Base-by-base conservation (phyloP, 345 rosid species). In the Boechera divaricarpa region DNA sequence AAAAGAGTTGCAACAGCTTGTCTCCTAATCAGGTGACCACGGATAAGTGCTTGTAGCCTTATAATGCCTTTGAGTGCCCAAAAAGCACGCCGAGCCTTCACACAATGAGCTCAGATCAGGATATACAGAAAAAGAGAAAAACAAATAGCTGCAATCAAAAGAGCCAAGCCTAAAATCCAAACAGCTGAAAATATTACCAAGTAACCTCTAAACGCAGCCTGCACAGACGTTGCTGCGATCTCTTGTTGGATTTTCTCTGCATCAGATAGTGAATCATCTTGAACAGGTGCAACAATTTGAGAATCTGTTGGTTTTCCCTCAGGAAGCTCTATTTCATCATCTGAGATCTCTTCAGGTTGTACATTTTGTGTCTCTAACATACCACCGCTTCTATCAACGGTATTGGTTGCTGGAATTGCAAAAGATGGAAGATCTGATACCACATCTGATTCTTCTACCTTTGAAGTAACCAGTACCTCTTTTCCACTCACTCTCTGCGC, bases 31-130 rank as follows among this genome's bases (percentile, higher is more conserved):
- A 95, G 84, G 77, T 95, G 98, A 59, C 99, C 99, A 73, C 98
- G 97, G 71, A 92, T 89, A 68, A 89, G 88, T 41, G 98, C 98
- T 85, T 95, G 99, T 69, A 95, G 88, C 90, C 97, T 90, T 80
- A 95, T 88, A 76, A 95, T 95, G 68, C 98, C 99, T 89, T 87
- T 95, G 79, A 95, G 97, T 38, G 97, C 92, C 57, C 85, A 82
- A 77, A 91, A 95, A 62, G 99, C 99, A 64, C 98, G 84, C 2
- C 98, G 99, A 63, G 98, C 99, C 99, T 94, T 83, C 77, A 84
- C 74, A 77, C 24, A 68, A 65, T 36, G 31, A 80, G 68, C 36
- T 76, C 65, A 76, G 10, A 49, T 87, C 68, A 91, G 82, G 24
- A 69, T 8, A 45, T 10, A 74, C 48, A 16, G 5, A 0, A 64